Percentiles rank a stretch among this genome's conserved stretches.
Evolutionary conservation across 176 grass and related monocot species (phyloP).

Genomic region (Otatea glauca): DNA sequence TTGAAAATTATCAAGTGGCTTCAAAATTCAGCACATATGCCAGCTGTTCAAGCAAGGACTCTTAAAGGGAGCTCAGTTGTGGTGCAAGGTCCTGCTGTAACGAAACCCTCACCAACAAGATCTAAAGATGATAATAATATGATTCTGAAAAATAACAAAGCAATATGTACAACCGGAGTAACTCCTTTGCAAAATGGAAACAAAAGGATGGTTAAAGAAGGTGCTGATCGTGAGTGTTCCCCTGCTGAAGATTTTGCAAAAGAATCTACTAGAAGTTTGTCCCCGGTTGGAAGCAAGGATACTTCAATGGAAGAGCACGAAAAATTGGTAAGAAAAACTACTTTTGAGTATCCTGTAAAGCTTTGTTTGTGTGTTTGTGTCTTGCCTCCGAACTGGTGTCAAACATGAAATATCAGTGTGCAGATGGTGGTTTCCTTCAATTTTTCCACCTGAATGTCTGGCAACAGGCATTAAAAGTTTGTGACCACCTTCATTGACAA

Average conservation of each 20-base stretch:
- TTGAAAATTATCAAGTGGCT: constrained; percentile 97
- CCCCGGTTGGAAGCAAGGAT: constrained; percentile 27
- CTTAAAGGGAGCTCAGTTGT: constrained; percentile 43
- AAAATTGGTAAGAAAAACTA: constrained; percentile 60
- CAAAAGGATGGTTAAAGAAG: constrained; percentile 47
- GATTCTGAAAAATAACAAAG: constrained; percentile 43
- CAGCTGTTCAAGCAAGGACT: constrained; percentile 43
- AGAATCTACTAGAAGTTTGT: constrained; percentile 47
- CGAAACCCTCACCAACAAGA: constrained; percentile 46
- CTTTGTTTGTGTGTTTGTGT: constrained; percentile 40
- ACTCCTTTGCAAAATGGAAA: constrained; percentile 57
- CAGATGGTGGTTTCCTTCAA: constrained; percentile 10
- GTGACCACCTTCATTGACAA: neutral
- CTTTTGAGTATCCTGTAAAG: constrained; percentile 37
- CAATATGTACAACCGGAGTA: constrained; percentile 41
- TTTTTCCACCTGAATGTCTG: neutral
- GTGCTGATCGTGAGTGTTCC: constrained; percentile 36
- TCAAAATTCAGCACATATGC: constrained; percentile 59
- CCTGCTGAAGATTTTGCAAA: constrained; percentile 49
- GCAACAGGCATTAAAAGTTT: neutral
- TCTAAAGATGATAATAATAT: constrained; percentile 50
- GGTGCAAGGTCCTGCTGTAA: too few species aligned
- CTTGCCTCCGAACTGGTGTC: constrained; percentile 11
- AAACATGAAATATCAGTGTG: constrained; percentile 29
- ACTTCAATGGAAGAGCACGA: constrained; percentile 48